Base-by-base conservation (phyloP, 2,329 filamentous ascomycete species). In the Thyridium curvatum region DNA sequence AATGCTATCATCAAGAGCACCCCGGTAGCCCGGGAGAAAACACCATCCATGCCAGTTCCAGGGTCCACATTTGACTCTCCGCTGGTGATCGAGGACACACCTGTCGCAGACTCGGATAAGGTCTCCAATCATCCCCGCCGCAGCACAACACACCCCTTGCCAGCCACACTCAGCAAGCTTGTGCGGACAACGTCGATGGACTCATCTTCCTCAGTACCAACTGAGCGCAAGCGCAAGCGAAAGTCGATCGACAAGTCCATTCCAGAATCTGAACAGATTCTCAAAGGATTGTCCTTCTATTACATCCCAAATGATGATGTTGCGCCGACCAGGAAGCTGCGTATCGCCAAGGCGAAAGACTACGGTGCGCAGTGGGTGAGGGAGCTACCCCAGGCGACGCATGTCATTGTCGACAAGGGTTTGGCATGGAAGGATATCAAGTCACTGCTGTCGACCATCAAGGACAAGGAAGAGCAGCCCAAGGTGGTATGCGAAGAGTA, bases 301-400 rank as follows among this genome's bases (percentile, higher is more conserved):
- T 95, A 93, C 56, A 77, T 94, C 6, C 91, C 89, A 0, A 85
- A 93, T 47, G 78, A 88, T 46, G 83, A 91, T 46, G 72, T 84
- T 34, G 77, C 82, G 26, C 73, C 75, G 10, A 68, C 75, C 8
- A 76, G 90, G 30, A 77, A 76, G 39, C 60, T 81, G 41, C 80
- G 86, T 4, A 94, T 96, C 38, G 73, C 73, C 21, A 89, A 83
- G 56, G 82, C 85, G 0, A 72, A 78, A 37, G 80, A 88, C 51
- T 81, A 81, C 55, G 91, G 91, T 32, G 91, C 84, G 2, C 64
- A 57, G 1, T 93, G 89, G 81, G 74, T 78, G 18, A 72, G 71
- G 37, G 61, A 69, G 1, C 76, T 82, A 53, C 58, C 48, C 1
- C 60, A 61, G 16, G 75, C 93, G 13, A 94, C 84, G 1, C 87